Evolutionary conservation across 192 early-diverging fungal species (phyloP).

Genomic region (Backusella circina): DNA sequence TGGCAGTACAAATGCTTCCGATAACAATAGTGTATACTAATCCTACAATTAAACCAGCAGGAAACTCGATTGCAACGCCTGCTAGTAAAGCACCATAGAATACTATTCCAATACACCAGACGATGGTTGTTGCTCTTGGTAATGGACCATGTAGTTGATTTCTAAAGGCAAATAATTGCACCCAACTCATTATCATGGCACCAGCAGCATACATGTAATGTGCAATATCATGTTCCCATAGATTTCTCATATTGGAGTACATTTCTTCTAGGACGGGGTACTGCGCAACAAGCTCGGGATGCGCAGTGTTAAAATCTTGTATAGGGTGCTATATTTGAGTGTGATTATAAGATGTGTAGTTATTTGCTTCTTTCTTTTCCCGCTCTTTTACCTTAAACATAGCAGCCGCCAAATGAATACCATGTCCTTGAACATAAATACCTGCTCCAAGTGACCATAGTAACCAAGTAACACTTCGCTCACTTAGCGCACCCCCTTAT

Average conservation of each 20-base stretch:
- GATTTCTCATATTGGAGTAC: constrained; percentile 45
- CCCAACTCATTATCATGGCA: constrained; percentile 49
- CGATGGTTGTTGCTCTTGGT: not conserved
- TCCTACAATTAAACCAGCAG: constrained; percentile 31
- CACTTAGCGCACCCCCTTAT: constrained; percentile 26
- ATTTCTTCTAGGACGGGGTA: constrained; percentile 36
- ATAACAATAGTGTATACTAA: constrained; percentile 33
- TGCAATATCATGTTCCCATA: constrained; percentile 48
- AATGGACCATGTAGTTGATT: constrained; percentile 36
- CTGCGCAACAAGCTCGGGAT: constrained; percentile 31
- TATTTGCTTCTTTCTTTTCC: not conserved
- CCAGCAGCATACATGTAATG: constrained; percentile 55
- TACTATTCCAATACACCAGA: constrained; percentile 27
- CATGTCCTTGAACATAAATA: constrained; percentile 36
- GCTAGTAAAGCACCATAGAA: constrained; percentile 32
- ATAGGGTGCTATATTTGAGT: constrained; percentile 27
- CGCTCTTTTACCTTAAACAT: constrained; percentile 30
- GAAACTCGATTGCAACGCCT: constrained; percentile 40
- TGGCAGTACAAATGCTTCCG: constrained; percentile 9
- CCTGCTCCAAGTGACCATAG: constrained; percentile 29
- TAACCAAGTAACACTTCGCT: constrained; percentile 23
- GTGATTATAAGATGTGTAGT: not conserved
- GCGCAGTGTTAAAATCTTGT: constrained; percentile 24
- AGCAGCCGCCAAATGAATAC: constrained; percentile 28
- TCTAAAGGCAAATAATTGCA: constrained; percentile 41